These are phyloP conservation scores for Xerocomus nothofagi DNA, from an alignment of 1,284 basidiomycete genomes.

Conservation along the genomic window DNA sequence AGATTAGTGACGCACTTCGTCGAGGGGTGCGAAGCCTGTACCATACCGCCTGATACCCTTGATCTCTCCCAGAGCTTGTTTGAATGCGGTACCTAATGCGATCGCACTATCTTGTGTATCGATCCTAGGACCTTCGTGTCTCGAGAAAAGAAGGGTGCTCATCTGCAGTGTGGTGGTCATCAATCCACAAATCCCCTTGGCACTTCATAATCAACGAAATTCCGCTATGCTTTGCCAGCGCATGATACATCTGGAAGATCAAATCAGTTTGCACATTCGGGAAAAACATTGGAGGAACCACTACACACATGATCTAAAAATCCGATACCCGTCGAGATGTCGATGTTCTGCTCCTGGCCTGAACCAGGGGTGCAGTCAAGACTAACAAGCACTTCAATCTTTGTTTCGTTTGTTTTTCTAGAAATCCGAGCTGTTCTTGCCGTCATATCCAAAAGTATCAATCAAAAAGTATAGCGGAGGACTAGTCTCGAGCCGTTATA, in stretches of 20 bases:
- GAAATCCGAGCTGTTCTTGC: conserved; percentile 72
- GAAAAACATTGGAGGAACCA: conserved; percentile 19
- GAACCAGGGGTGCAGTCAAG: conserved; percentile 80
- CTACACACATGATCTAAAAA: conserved; percentile 98
- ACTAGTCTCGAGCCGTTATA: no score
- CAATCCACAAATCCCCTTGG: conserved; percentile 95
- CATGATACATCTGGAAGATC: conserved; percentile 82
- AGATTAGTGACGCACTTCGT: conserved; percentile 67
- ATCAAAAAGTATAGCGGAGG: no score
- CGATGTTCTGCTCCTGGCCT: conserved; percentile 70
- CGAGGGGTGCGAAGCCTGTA: conserved; percentile 94
- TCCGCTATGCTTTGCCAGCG: conserved; percentile 91
- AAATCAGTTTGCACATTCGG: conserved; percentile 9
- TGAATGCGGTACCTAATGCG: conserved; percentile 92
- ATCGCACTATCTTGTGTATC: conserved; percentile 86
- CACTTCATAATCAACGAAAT: conserved; percentile 90
- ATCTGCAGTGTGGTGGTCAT: conserved; percentile 99
- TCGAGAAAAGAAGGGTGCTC: conserved; percentile 40
- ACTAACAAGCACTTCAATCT: conserved; percentile 80
- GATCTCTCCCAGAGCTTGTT: conserved; percentile 92
- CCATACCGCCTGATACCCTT: conserved; percentile 95
- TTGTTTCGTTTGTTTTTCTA: conserved; percentile 91
- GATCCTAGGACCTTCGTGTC: conserved; percentile 18
- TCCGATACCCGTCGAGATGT: conserved; percentile 93
- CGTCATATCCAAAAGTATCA: no score